phyloP scores from a whole-genome alignment of 2,329 filamentous ascomycete species.

The Arthrinium puccinioides region DNA sequence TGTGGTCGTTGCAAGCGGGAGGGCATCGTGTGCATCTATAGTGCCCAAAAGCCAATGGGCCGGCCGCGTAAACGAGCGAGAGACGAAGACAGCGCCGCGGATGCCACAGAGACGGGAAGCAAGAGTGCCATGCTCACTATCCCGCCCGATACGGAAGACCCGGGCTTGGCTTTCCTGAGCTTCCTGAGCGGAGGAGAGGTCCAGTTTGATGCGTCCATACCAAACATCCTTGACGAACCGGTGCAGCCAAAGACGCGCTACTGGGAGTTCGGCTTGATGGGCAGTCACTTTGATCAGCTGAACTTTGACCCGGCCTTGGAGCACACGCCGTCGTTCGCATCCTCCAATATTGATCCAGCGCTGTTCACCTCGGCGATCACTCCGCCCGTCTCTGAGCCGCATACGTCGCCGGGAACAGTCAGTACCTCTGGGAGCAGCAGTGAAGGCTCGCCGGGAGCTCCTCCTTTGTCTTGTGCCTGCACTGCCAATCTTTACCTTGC shows the following conservation, averaged over 20 bases:
- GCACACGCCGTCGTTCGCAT: conserved; percentile 10
- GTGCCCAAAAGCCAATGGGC: conserved; percentile 59
- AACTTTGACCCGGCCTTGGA: conserved; percentile 16
- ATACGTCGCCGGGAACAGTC: conserved; percentile 13
- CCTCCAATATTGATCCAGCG: conserved; percentile 19
- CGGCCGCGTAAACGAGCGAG: conserved; percentile 51
- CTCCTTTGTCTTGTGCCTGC: conserved; percentile 33
- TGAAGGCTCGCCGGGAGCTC: conserved; percentile 1
- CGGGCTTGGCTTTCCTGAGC: conserved; percentile 19
- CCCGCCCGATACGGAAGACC: conserved; percentile 17
- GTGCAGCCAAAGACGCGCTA: conserved; percentile 5
- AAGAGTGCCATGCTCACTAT: conserved; percentile 18
- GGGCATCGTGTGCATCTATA: conserved; percentile 52
- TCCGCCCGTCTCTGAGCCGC: conserved; percentile 13
- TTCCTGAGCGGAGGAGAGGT: conserved; percentile 14
- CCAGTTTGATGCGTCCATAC: conserved; percentile 6
- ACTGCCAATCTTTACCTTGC: conserved; percentile 42
- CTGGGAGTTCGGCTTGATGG: conserved; percentile 13
- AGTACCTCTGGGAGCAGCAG: conserved; percentile 15
- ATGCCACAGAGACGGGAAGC: conserved; percentile 5
- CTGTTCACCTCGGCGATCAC: conserved; percentile 12
- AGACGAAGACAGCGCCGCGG: conserved; percentile 10
- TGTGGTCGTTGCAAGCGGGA: conserved; percentile 54
- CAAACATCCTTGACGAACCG: background rate
- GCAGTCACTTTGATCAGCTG: conserved; percentile 14